phyloP scores from a whole-genome alignment of 139 green algal species.

The Chlorella sp. region DNA sequence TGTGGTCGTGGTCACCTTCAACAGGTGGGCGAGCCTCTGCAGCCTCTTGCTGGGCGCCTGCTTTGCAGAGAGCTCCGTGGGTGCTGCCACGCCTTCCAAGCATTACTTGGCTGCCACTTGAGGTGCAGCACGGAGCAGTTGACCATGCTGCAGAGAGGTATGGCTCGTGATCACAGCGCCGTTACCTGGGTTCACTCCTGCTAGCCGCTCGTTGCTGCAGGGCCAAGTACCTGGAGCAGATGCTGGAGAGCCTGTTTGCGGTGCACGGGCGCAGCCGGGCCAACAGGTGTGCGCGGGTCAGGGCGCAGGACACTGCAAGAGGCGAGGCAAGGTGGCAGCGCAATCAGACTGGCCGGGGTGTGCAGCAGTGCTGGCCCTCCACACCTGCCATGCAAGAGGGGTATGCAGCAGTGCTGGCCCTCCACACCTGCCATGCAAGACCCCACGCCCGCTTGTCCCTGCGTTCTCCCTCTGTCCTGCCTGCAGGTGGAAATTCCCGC shows the following conservation, averaged over 20 bases:
- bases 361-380: neutral
- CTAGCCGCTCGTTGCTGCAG: neutral
- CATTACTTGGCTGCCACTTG: neutral
- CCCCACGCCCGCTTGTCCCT: neutral
- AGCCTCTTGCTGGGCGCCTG: neutral
- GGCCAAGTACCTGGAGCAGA: slow-evolving; percentile 44
- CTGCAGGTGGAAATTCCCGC: slow-evolving; percentile 56
- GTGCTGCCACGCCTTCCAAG: neutral
- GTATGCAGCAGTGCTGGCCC: neutral
- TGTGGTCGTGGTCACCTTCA: slow-evolving; percentile 54
- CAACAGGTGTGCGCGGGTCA: slow-evolving; percentile 36
- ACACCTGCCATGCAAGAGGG: too few relatives aligned
- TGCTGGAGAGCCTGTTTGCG: slow-evolving; percentile 38
- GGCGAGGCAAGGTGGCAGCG: neutral
- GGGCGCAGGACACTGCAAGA: neutral
- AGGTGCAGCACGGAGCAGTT: neutral
- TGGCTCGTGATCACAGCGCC: too few relatives aligned
- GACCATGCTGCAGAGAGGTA: neutral
- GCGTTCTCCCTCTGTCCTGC: neutral
- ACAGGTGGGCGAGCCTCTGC: slow-evolving; percentile 13
- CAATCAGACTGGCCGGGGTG: neutral
- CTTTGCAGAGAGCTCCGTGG: neutral
- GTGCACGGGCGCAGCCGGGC: slow-evolving; percentile 19
- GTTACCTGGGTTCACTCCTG: too few relatives aligned
- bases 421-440: neutral